A percentile compares a stretch with the other conserved stretches of the same genome.
phyloP scores from a whole-genome alignment of 2,329 filamentous ascomycete species.

The Neonectria faginata region DNA sequence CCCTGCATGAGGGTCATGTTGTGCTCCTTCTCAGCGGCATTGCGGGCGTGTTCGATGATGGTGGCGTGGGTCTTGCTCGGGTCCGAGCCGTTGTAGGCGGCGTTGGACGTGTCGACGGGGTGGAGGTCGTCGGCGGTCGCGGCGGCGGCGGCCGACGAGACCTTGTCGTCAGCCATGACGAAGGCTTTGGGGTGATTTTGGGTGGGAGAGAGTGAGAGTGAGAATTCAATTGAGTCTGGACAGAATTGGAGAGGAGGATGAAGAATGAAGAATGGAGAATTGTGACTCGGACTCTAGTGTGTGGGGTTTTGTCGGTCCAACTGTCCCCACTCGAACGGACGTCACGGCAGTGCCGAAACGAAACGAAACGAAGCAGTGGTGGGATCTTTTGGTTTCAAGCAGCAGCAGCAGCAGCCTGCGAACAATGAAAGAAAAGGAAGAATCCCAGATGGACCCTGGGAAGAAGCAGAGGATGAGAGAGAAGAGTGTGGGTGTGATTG shows the following conservation, averaged over 20 bases:
- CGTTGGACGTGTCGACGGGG: slow-evolving; percentile 29
- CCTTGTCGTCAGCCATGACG: slow-evolving; percentile 33
- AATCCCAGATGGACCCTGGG: neutral
- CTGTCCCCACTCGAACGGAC: slow-evolving; percentile 22
- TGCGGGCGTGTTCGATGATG: slow-evolving; percentile 51
- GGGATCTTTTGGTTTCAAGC: neutral
- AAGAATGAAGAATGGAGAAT: slow-evolving; percentile 18
- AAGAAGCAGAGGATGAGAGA: neutral
- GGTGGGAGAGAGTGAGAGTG: neutral
- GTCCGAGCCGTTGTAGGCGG: slow-evolving; percentile 23
- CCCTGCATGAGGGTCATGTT: slow-evolving; percentile 81
- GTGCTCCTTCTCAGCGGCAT: slow-evolving; percentile 71
- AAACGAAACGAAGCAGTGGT: no score
- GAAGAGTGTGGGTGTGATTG: slow-evolving; percentile 16
- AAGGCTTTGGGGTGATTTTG: neutral
- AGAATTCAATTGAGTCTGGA: slow-evolving; percentile 7
- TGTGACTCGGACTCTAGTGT: slow-evolving; percentile 22
- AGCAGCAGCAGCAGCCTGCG: slow-evolving; percentile 3
- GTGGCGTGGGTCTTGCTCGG: slow-evolving; percentile 45
- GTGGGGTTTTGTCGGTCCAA: slow-evolving; percentile 25
- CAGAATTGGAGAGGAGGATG: slow-evolving; percentile 5
- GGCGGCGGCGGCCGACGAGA: slow-evolving; percentile 31
- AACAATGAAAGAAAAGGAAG: neutral
- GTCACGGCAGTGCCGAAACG: slow-evolving; percentile 7
- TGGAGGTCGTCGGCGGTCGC: slow-evolving; percentile 26